A percentile compares a stretch with the other conserved stretches of the same genome.
phyloP scores from a whole-genome alignment of 2,329 filamentous ascomycete genomes.

The Elsinoe perseae region DNA sequence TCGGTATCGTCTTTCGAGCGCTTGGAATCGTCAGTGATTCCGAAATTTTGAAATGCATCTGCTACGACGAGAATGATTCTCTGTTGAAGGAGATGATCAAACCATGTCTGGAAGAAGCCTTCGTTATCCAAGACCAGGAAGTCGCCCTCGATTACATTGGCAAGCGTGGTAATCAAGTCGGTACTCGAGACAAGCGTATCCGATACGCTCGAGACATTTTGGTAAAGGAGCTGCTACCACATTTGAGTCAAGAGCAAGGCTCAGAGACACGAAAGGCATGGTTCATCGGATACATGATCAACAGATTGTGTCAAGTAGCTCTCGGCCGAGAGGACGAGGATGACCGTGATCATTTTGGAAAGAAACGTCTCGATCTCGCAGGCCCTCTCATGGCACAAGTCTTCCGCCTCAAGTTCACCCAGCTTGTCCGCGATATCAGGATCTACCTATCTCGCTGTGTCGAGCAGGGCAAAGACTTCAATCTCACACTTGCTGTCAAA shows the following conservation, averaged over 20 bases:
- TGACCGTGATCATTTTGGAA: conserved; percentile 97
- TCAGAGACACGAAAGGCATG: conserved; percentile 95
- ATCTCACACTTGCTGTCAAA: conserved; percentile 84
- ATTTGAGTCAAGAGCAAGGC: conserved; percentile 91
- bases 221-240: conserved; percentile 92
- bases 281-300: conserved; percentile 98
- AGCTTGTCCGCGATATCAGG: conserved; percentile 84
- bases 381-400: conserved; percentile 92
- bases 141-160: conserved; percentile 93
- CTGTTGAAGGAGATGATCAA: conserved; percentile 97
- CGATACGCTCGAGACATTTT: conserved; percentile 89
- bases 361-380: conserved; percentile 93
- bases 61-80: conserved; percentile 88
- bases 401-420: conserved; percentile 84
- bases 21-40: conserved; percentile 94
- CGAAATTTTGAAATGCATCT: conserved; percentile 96
- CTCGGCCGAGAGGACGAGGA: conserved; percentile 89
- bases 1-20: conserved; percentile 91
- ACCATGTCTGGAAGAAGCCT: conserved; percentile 93
- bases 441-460: conserved; percentile 88
- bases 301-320: conserved; percentile 87
- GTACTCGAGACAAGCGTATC: conserved; percentile 79
- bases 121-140: conserved; percentile 91
- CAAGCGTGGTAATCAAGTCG: conserved; percentile 71
- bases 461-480: conserved; percentile 81